phyloP scores from a whole-genome alignment of 2,329 filamentous ascomycete genomes.

The Apiospora marii region DNA sequence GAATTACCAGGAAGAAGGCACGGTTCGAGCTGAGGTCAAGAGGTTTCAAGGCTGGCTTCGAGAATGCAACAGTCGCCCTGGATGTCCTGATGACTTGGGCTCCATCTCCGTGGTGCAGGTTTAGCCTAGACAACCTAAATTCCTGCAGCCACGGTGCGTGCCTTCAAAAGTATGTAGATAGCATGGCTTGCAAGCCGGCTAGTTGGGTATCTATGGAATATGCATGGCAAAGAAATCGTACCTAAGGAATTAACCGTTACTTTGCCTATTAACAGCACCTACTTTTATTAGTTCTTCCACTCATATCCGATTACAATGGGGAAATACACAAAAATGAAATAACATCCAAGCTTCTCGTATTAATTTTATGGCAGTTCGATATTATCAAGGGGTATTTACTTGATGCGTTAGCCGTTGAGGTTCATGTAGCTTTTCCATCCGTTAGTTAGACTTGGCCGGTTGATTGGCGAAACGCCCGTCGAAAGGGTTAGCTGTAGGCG shows the following conservation, averaged over 20 bases:
- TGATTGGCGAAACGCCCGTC: no score
- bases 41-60: neutral
- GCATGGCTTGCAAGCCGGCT: neutral
- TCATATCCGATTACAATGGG: no score
- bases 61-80: neutral
- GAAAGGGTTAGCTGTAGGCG: no score
- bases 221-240: neutral
- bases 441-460: no score
- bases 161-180: neutral
- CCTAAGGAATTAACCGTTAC: neutral
- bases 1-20: neutral
- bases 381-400: no score
- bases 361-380: no score
- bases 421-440: no score
- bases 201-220: constrained; percentile 2
- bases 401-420: no score
- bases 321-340: no score
- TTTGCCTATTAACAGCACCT: no score
- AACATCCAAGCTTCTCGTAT: no score
- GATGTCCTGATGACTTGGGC: neutral
- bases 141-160: neutral
- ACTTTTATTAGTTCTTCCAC: no score
- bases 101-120: neutral
- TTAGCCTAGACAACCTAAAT: neutral
- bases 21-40: constrained; percentile 15